phyloP scores from a whole-genome alignment of 2,329 filamentous ascomycete genomes.

The Macrophomina pseudophaseolina region DNA sequence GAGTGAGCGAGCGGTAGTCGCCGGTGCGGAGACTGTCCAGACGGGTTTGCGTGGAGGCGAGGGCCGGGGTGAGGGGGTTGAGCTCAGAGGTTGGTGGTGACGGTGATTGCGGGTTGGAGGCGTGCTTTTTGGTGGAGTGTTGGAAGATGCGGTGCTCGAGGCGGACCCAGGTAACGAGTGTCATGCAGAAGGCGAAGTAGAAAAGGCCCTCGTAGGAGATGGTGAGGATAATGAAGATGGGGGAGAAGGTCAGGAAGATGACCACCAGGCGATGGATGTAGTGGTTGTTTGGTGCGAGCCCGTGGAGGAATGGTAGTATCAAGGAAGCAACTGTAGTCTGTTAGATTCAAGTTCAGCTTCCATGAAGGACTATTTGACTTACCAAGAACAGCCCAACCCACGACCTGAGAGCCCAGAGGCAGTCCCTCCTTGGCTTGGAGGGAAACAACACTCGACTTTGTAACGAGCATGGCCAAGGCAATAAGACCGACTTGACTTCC shows the following conservation, averaged over 20 bases:
- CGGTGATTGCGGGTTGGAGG: constrained; percentile 33
- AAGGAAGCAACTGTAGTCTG: constrained; percentile 68
- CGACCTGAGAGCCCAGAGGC: constrained; percentile 82
- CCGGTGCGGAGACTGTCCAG: neutral
- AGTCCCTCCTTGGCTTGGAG: constrained; percentile 84
- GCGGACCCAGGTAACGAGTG: constrained; percentile 86
- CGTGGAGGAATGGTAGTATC: constrained; percentile 79
- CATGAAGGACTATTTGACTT: constrained; percentile 37
- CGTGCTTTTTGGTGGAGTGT: constrained; percentile 36
- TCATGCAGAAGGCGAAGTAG: constrained; percentile 82
- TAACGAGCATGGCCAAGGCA: constrained; percentile 81
- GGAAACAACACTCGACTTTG: constrained; percentile 81
- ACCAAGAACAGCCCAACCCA: constrained; percentile 83
- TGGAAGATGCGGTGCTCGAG: constrained; percentile 79
- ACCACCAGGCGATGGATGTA: constrained; percentile 89
- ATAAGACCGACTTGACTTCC: constrained; percentile 78
- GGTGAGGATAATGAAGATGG: constrained; percentile 91
- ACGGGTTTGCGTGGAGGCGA: constrained; percentile 34
- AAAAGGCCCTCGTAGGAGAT: constrained; percentile 98
- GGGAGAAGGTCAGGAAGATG: constrained; percentile 90
- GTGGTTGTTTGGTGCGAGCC: constrained; percentile 78
- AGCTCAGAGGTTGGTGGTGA: constrained; percentile 30
- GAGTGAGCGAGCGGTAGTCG: constrained; percentile 68
- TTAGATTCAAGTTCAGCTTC: constrained; percentile 27
- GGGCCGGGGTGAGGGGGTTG: constrained; percentile 46